These are phyloP conservation scores for Phialophora chinensis DNA, from an alignment of 2,329 filamentous ascomycete species.

Conservation along the genomic window DNA sequence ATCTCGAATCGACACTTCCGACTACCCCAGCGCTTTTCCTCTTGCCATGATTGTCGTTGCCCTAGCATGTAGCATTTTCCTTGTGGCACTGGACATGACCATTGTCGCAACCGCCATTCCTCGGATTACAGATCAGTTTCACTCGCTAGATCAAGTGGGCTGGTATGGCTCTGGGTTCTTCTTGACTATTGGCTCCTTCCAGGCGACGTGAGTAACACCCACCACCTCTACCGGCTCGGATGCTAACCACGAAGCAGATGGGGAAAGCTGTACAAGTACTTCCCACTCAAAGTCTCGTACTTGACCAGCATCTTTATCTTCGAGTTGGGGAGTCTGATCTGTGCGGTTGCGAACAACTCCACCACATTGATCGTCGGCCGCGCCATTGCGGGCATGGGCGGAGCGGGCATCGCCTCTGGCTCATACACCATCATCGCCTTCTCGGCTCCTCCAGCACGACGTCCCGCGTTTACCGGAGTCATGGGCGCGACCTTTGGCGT, in stretches of 20 bases:
- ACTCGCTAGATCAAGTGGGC: slow-evolving; percentile 42
- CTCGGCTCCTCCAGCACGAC: slow-evolving; percentile 52
- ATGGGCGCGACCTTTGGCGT: slow-evolving; percentile 42
- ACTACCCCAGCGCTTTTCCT: slow-evolving; percentile 37
- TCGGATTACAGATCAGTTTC: slow-evolving; percentile 46
- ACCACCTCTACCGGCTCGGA: not conserved
- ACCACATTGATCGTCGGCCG: slow-evolving; percentile 49
- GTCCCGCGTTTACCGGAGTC: slow-evolving; percentile 54
- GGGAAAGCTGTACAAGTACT: slow-evolving; percentile 45
- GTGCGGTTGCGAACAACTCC: slow-evolving; percentile 46
- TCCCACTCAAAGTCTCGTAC: slow-evolving; percentile 45
- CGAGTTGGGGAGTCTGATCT: slow-evolving; percentile 52
- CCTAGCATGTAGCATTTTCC: slow-evolving; percentile 36
- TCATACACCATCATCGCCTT: slow-evolving; percentile 55
- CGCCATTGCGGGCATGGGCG: slow-evolving; percentile 47
- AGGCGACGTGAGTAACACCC: slow-evolving; percentile 33
- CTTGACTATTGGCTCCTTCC: slow-evolving; percentile 44
- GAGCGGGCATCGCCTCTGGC: slow-evolving; percentile 45
- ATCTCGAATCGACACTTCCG: slow-evolving; percentile 38
- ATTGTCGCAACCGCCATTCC: slow-evolving; percentile 47
- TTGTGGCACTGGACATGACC: slow-evolving; percentile 42
- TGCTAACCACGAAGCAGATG: slow-evolving; percentile 27
- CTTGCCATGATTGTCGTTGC: slow-evolving; percentile 38
- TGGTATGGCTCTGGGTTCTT: slow-evolving; percentile 50
- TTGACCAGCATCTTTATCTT: slow-evolving; percentile 49